Evolutionary conservation across 2,329 filamentous ascomycete genomes (phyloP), one percentile per base, ranked within the genome.

Genomic region (Bretziella fagacearum): DNA sequence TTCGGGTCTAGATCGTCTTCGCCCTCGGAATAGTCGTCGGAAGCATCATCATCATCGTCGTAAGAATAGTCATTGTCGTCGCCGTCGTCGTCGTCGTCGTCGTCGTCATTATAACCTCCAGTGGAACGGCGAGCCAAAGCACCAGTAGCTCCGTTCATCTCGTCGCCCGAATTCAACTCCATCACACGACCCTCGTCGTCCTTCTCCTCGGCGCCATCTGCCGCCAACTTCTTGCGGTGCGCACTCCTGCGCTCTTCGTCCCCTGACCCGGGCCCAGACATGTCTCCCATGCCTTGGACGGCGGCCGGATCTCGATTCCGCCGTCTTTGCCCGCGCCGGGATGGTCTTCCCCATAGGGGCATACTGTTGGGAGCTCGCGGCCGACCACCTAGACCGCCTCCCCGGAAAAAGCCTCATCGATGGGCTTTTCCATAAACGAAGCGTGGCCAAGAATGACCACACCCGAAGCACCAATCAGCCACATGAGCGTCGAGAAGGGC

Each of bases 321-420:
- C 50, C 44, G 48, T 47, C 74, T 76, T 71, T 74, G 72, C 67
- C 71, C 77, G 74, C 79, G 82, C 82, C 84, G 82, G 74, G 84
- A 47, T 51, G 86, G 85, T 95, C 89, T 95, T 95, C 87, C 89
- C 89, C 84, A 87, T 77, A 71, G 80, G 84, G 87, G 86, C 86
- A 81, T 79, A 73, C 65, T 68, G 78, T 79, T 73, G 75, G 87
- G 89, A 94, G 87, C 81, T 91, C 82, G 91, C 91, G 89, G 89
- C 85, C 89, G 91, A 96, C 87, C 87, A 93, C 75, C 79, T 96
- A 98, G 83, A 98, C 91, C 87, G 91, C 89, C 89, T 98, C 91
- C 87, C 93, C 91, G 74, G 89, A 95, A 95, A 98, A 98, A 95
- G 87, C 87, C 87, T 93, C 89, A 79, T 96, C 91, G 71, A 96